Evolutionary conservation across 805 yeast species (phyloP).

Genomic region (Barnettozyma botsteinii): DNA sequence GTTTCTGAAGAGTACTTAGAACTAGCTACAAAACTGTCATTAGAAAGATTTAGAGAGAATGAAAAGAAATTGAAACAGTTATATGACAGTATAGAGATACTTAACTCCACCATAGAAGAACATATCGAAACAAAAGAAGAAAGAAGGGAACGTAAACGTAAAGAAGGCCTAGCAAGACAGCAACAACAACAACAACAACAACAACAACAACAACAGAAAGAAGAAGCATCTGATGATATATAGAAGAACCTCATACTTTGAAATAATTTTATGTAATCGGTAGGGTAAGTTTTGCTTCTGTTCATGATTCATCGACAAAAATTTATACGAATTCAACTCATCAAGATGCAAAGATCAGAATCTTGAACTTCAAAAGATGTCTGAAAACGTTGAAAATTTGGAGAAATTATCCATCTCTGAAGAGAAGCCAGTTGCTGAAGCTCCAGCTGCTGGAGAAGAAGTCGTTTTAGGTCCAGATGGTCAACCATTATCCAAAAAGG

Average conservation of each 20-base stretch:
- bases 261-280: background rate
- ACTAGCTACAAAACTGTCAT: constrained; percentile 47
- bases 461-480: constrained; percentile 58
- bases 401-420: constrained; percentile 10
- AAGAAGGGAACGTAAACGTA: constrained; percentile 45
- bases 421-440: constrained; percentile 32
- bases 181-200: constrained; percentile 9
- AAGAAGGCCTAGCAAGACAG: constrained; percentile 37
- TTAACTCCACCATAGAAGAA: constrained; percentile 17
- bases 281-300: background rate
- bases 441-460: constrained; percentile 37
- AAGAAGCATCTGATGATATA: background rate
- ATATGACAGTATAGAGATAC: constrained; percentile 34
- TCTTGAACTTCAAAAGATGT: constrained; percentile 3
- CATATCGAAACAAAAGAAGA: constrained; percentile 50
- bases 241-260: background rate
- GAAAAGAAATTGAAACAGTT: constrained; percentile 47
- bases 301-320: background rate
- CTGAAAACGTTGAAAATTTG: constrained; percentile 9
- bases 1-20: constrained; percentile 49
- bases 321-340: background rate
- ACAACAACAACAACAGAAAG: constrained; percentile 2
- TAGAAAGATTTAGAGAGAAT: constrained; percentile 65
- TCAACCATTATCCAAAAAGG: constrained; percentile 86
- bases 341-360: too few species aligned